phyloP scores from a whole-genome alignment of 2,329 filamentous ascomycete genomes.

The Claviceps africana region DNA sequence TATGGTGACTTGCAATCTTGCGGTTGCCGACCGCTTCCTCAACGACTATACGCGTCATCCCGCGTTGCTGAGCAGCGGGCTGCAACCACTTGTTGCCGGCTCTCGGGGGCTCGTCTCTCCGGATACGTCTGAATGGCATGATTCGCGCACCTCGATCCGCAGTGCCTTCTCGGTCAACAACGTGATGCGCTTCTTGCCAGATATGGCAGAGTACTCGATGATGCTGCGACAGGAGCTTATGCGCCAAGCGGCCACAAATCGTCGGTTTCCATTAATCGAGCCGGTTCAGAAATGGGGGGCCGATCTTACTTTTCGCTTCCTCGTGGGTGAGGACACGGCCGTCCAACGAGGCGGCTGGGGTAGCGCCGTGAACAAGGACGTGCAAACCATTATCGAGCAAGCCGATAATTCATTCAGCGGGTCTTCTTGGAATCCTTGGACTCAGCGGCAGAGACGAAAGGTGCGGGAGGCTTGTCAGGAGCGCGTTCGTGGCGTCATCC shows the following conservation, averaged over 20 bases:
- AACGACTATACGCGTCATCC: constrained; percentile 1
- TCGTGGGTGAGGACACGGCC: not conserved
- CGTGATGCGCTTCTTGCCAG: constrained; percentile 1
- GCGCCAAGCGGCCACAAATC: not conserved
- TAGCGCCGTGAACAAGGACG: not conserved
- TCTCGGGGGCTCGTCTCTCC: constrained; percentile 1
- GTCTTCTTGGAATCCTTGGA: constrained; percentile 2
- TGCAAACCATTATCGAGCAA: not conserved
- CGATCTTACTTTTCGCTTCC: constrained; percentile 1
- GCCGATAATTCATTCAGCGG: not conserved
- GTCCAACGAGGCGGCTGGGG: constrained; percentile 1
- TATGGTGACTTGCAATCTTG: not conserved
- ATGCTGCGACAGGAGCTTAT: not conserved
- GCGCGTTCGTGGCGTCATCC: not conserved
- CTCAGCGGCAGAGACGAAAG: not conserved
- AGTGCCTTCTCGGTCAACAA: not conserved
- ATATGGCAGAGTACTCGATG: constrained; percentile 1
- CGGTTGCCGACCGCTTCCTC: constrained; percentile 1
- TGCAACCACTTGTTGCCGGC: constrained; percentile 1
- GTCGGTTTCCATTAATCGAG: not conserved
- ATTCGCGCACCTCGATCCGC: not conserved
- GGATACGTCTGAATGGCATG: not conserved
- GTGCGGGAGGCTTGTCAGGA: not conserved
- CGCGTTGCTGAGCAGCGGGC: not conserved
- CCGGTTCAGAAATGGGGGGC: not conserved